Conservation (phyloP, 129 eudicot genomes). For the Saposhnikovia divaricata region DNA sequence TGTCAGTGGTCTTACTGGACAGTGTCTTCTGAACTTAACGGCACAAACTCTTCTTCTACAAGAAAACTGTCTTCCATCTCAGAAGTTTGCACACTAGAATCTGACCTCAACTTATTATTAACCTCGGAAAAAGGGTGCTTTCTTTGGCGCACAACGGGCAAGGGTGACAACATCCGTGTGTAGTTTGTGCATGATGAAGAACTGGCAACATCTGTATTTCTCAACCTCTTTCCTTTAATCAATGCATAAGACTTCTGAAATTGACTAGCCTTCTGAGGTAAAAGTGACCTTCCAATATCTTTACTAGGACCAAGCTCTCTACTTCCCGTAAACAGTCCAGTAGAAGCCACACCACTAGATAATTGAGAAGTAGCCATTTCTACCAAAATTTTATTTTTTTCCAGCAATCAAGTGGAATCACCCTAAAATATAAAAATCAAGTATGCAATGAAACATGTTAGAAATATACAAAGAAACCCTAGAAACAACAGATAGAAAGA, state of each 20-base stretch:
- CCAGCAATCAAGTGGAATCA: neutral
- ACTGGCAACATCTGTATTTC: conserved; percentile 26
- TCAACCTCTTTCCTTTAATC: conserved; percentile 19
- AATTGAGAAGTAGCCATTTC: neutral
- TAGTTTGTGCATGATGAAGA: conserved; percentile 21
- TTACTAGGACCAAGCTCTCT: conserved; percentile 23
- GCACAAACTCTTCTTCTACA: conserved; percentile 22
- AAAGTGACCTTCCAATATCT: conserved; percentile 16
- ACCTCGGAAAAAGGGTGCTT: conserved; percentile 20
- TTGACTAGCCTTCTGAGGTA: conserved; percentile 15
- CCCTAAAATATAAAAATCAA: neutral
- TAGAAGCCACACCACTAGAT: conserved; percentile 21
- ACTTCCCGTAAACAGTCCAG: conserved; percentile 12
- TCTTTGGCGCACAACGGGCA: conserved; percentile 38
- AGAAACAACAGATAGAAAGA: neutral
- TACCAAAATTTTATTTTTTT: neutral
- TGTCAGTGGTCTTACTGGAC: conserved; percentile 28
- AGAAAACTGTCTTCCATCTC: conserved; percentile 36
- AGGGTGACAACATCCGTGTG: conserved; percentile 24
- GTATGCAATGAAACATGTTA: neutral
- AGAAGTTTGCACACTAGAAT: conserved; percentile 35
- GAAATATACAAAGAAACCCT: neutral
- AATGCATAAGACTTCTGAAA: conserved; percentile 12
- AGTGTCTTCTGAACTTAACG: conserved; percentile 17
- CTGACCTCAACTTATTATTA: conserved; percentile 31